A percentile compares a stretch with the other conserved stretches of the same genome.
Conservation (phyloP, 2,329 filamentous ascomycete species). For the Sclerotinia minor region DNA sequence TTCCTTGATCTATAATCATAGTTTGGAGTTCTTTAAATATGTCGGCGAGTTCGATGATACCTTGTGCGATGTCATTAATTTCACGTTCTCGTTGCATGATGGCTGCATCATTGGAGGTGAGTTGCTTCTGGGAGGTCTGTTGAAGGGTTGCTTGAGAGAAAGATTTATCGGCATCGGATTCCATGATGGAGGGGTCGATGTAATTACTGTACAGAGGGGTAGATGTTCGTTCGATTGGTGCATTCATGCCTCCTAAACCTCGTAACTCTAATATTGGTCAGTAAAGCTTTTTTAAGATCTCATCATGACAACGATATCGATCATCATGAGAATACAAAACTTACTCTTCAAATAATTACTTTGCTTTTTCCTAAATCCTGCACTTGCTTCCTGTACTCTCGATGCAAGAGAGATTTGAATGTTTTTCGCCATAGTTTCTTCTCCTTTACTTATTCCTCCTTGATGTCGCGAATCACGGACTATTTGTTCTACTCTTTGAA, state of each 20-base stretch:
- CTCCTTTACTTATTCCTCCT: constrained; percentile 72
- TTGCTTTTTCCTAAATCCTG: constrained; percentile 94
- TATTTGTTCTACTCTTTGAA: constrained; percentile 85
- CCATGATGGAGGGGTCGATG: constrained; percentile 82
- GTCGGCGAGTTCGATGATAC: constrained; percentile 94
- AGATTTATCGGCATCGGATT: constrained; percentile 89
- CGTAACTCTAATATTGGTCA: constrained; percentile 61
- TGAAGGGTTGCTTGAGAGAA: constrained; percentile 89
- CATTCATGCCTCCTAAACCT: constrained; percentile 64
- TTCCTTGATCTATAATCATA: constrained; percentile 93
- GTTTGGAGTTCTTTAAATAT: constrained; percentile 94
- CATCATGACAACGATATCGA: not conserved
- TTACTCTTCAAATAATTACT: constrained; percentile 92
- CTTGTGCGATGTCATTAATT: constrained; percentile 96
- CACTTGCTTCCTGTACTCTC: constrained; percentile 87
- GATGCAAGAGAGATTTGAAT: constrained; percentile 89
- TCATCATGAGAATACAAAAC: constrained; percentile 28
- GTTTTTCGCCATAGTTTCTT: constrained; percentile 95
- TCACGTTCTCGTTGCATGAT: constrained; percentile 93
- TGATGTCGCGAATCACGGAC: constrained; percentile 75
- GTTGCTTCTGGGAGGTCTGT: constrained; percentile 64
- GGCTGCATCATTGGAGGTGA: constrained; percentile 75
- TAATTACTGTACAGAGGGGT: constrained; percentile 59
- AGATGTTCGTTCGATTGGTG: constrained; percentile 54
- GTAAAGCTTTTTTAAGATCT: not conserved